Base-by-base conservation (phyloP, 179 eudicot genomes). In the Patellifolia procumbens region DNA sequence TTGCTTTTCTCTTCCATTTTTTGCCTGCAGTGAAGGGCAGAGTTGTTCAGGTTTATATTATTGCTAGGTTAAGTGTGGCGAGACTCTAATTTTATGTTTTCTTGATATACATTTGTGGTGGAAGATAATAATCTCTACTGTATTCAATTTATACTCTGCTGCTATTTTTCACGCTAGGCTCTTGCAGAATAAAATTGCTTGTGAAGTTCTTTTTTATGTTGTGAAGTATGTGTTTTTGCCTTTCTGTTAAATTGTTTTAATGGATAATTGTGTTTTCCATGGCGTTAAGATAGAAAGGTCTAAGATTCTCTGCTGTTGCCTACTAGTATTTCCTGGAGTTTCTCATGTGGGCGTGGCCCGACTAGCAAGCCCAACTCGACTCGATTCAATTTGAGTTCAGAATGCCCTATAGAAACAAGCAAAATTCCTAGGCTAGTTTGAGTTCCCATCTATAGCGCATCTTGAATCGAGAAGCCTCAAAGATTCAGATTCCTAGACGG, bases 141-240 rank as follows among this genome's bases (percentile, higher is more conserved):
- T 69, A 75, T 75, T 80, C 76, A 70, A 61, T 70, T 75, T 76
- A 51, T 68, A 75, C 42, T 75, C 68, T 80, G 74, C 56, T 68
- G 82, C 75, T 75, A 61, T 67, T 69, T 62, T 64, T 75, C 59
- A 72, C 78, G 28, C 43, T 61, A 69, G 79, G 67, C 64, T 80
- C 43, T 68, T 74, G 71, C 72, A 7, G 58, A 80, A 80, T 80
- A 80, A 80, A 75, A 66, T 58, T 75, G 72, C 76, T 63, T 75
- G 79, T 62, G 52, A 69, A 68, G 73, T 74, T 79, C 37, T 34
- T 60, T 58, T 34, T 39, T 11, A 19, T 20, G n/a, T n/a, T n/a
- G n/a, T n/a, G n/a, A n/a, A 61, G 51, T 22, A 39, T 42, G 19
- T 67, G 67, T 26, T 77, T 24, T 10, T 66, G 49, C 35, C 35